Evolutionary conservation across 768 basidiomycete species (phyloP).

Genomic region (Amanita muscaria): DNA sequence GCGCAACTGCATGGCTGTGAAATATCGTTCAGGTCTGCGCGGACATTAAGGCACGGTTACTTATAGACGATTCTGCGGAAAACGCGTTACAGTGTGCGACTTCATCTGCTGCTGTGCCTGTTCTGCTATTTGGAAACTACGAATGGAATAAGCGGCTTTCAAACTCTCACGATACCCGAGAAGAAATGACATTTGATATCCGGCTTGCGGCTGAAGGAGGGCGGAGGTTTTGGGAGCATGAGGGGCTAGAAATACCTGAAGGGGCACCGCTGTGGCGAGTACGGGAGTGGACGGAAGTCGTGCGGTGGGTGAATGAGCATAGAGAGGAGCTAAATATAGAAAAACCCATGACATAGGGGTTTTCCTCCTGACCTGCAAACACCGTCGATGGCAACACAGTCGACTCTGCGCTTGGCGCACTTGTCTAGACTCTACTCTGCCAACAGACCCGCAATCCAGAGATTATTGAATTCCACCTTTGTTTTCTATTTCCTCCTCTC

Average conservation of each 20-base stretch:
- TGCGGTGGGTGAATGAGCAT: constrained; percentile 30
- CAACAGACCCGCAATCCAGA: constrained; percentile 68
- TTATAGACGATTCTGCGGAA: constrained; percentile 78
- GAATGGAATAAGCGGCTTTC: constrained; percentile 65
- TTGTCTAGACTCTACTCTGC: constrained; percentile 45
- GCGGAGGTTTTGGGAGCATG: constrained; percentile 50
- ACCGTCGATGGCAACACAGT: constrained; percentile 22
- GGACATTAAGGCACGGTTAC: constrained; percentile 49
- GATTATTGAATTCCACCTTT: constrained; percentile 58
- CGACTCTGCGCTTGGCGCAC: constrained; percentile 30
- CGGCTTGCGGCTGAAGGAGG: constrained; percentile 39
- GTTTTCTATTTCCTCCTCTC: constrained; percentile 60
- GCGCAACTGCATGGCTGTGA: too few relatives aligned
- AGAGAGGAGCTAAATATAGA: constrained; percentile 1
- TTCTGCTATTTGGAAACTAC: constrained; percentile 69
- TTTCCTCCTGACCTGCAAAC: too few relatives aligned
- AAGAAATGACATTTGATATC: constrained; percentile 47
- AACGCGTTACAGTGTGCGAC: constrained; percentile 57
- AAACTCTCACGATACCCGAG: constrained; percentile 30
- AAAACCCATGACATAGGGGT: background rate
- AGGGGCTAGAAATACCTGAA: constrained; percentile 38
- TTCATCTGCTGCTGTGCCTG: constrained; percentile 40
- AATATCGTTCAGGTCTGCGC: constrained; percentile 59
- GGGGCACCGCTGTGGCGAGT: constrained; percentile 43
- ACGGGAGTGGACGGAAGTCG: constrained; percentile 55